Percentiles rank a stretch among this genome's conserved stretches.
phyloP scores from a whole-genome alignment of 768 basidiomycete genomes.

The Podaxis sp. region DNA sequence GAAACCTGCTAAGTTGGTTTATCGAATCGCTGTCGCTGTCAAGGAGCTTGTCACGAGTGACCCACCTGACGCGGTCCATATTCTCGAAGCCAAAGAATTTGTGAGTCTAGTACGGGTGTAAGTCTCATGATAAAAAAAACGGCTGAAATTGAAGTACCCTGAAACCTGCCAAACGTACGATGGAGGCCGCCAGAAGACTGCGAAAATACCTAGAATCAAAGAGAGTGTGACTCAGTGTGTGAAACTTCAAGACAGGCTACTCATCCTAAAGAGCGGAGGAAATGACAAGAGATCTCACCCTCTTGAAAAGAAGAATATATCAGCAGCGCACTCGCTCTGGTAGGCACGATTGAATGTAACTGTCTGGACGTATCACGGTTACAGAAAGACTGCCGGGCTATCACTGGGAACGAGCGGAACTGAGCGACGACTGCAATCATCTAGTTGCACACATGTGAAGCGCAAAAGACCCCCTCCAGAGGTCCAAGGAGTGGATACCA shows the following conservation, averaged over 20 bases:
- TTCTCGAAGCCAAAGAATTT: background rate
- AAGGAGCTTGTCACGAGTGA: background rate
- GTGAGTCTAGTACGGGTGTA: background rate
- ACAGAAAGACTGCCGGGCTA: background rate
- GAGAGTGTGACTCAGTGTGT: background rate
- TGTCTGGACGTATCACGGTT: background rate
- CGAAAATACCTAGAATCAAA: background rate
- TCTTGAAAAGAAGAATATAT: too few relatives aligned
- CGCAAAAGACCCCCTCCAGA: too few relatives aligned
- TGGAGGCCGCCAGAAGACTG: background rate
- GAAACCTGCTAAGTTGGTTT: background rate
- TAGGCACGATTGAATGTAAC: background rate
- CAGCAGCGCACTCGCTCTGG: too few relatives aligned
- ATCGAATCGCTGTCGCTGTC: background rate
- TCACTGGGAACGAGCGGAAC: too few relatives aligned
- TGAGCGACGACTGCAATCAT: too few relatives aligned
- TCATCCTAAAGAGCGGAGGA: too few relatives aligned
- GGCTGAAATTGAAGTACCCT: background rate
- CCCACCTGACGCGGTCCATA: background rate
- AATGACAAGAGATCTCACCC: too few relatives aligned
- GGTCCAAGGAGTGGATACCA: too few relatives aligned
- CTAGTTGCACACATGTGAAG: too few relatives aligned
- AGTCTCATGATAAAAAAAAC: background rate
- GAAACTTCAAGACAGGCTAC: background rate
- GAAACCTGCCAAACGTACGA: background rate